These are phyloP conservation scores for Raffaelea arxii DNA, from an alignment of 2,329 filamentous ascomycete genomes.

Conservation along the genomic window DNA sequence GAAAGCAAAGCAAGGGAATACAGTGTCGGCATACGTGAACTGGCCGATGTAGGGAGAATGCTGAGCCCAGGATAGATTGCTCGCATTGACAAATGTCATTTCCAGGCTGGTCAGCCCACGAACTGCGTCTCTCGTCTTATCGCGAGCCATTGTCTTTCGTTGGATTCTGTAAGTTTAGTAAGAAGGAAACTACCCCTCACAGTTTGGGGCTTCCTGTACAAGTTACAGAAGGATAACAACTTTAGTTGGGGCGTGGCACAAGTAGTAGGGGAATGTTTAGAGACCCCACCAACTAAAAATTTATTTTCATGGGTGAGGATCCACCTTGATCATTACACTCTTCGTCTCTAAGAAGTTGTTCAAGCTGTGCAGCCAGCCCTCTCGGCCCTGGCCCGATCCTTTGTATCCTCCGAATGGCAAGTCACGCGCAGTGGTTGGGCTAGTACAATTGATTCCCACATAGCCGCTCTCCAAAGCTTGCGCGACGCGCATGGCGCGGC, in stretches of 20 bases:
- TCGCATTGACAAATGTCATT: slow-evolving; percentile 2
- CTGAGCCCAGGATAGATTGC: background rate
- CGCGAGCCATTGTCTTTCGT: background rate
- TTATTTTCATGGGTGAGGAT: no score
- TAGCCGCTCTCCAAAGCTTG: slow-evolving; percentile 43
- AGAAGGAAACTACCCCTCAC: no score
- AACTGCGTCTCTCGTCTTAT: background rate
- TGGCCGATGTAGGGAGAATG: slow-evolving; percentile 1
- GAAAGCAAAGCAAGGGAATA: slow-evolving; percentile 3
- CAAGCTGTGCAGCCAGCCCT: slow-evolving; percentile 23
- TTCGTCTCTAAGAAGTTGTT: slow-evolving; percentile 23
- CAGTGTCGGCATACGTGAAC: slow-evolving; percentile 3
- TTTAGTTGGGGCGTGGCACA: no score
- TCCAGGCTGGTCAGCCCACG: background rate
- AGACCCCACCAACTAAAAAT: no score
- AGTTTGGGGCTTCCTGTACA: no score
- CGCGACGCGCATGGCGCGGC: slow-evolving; percentile 21
- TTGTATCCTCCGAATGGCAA: slow-evolving; percentile 31
- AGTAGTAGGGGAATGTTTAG: no score
- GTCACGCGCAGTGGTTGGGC: slow-evolving; percentile 22
- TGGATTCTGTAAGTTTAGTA: no score
- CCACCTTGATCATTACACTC: slow-evolving; percentile 17
- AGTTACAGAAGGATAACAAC: no score
- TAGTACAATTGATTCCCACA: slow-evolving; percentile 41
- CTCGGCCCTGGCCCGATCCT: slow-evolving; percentile 24